Base-by-base conservation (phyloP, 768 basidiomycete genomes). In the Tricholoma furcatifolium region DNA sequence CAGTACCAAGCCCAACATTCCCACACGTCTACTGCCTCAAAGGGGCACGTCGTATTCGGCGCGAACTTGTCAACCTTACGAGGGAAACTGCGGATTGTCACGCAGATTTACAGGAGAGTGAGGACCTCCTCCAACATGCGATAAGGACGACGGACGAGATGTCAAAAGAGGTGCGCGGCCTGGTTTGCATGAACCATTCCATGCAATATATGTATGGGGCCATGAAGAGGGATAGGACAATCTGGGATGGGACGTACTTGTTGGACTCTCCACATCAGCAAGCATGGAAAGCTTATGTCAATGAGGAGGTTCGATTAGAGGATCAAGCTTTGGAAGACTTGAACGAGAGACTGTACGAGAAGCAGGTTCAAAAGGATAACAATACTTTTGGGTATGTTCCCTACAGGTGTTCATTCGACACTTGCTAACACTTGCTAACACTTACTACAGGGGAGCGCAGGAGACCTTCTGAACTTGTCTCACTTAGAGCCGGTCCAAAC, bases 211-310 rank as follows among this genome's bases (percentile, higher is more conserved):
- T 52, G 32, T 47, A 66, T 8, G 40, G 60, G 4, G 43, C 49
- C 21, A 55, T 71, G 59, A 68, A 67, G 50, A 32, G 56, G 4
- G 61, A 67, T 47, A 51, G 47, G 45, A 55, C 55, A 18, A 35
- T 67, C n/a, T 65, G 63, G 62, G 69, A 73, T 54, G 70, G 69
- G 44, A 67, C 66, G 11, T 43, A 35, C 20, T 35, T 54, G 11
- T 60, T 67, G 63, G 41, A 55, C 10, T 52, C 50, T 30, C 51
- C 48, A 12, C 43, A 58, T 20, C 34, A 44, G 44, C 54, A 56
- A 2, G 21, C 20, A n/a, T 55, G 54, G 54, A 45, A 38, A 40
- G 55, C 45, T 17, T 51, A 54, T n/a, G 55, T 55, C n/a, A 50
- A 46, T 47, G 40, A 41, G 23, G 35, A 35, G 40, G 51, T 51